A percentile compares a stretch with the other conserved stretches of the same genome.
Evolutionary conservation across 177 flowering plant species (phyloP).

Genomic region (Vitis hybrid): DNA sequence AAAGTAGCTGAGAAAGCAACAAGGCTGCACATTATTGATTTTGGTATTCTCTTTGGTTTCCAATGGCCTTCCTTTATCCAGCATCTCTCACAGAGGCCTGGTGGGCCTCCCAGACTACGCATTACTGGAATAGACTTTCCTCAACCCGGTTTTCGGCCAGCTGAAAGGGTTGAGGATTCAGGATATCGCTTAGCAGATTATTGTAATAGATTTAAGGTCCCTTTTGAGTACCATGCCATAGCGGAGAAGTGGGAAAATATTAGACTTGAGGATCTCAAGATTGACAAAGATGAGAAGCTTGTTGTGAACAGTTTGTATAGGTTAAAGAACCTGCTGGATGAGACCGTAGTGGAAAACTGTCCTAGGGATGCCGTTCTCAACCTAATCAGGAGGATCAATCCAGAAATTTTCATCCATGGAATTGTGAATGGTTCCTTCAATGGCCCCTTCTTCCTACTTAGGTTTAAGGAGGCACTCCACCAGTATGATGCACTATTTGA

Average conservation of each 20-base stretch:
- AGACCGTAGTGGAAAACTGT: constrained; percentile 24
- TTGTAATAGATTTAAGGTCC: constrained; percentile 32
- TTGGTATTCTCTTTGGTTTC: constrained; percentile 41
- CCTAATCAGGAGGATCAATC: constrained; percentile 34
- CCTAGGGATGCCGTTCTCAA: constrained; percentile 39
- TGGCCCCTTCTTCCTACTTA: constrained; percentile 40
- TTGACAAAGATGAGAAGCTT: constrained; percentile 25
- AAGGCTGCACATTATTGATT: constrained; percentile 41
- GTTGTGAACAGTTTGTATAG: constrained; percentile 38
- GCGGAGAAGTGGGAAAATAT: constrained; percentile 46
- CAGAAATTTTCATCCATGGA: constrained; percentile 36
- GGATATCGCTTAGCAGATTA: constrained; percentile 33
- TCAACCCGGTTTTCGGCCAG: constrained; percentile 42
- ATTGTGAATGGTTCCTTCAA: constrained; percentile 36
- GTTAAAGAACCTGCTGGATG: constrained; percentile 34
- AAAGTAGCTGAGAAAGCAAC: constrained; percentile 25
- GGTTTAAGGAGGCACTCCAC: constrained; percentile 47
- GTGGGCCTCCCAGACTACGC: constrained; percentile 41
- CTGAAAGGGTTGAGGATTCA: constrained; percentile 37
- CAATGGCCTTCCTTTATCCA: constrained; percentile 52
- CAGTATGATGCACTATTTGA: constrained; percentile 44
- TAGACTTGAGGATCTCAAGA: constrained; percentile 30
- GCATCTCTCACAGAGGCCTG: constrained; percentile 30
- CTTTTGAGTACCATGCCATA: constrained; percentile 30
- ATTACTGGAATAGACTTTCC: constrained; percentile 49